Conservation (phyloP, 2,329 filamentous ascomycete genomes). For the Exophiala sp. region DNA sequence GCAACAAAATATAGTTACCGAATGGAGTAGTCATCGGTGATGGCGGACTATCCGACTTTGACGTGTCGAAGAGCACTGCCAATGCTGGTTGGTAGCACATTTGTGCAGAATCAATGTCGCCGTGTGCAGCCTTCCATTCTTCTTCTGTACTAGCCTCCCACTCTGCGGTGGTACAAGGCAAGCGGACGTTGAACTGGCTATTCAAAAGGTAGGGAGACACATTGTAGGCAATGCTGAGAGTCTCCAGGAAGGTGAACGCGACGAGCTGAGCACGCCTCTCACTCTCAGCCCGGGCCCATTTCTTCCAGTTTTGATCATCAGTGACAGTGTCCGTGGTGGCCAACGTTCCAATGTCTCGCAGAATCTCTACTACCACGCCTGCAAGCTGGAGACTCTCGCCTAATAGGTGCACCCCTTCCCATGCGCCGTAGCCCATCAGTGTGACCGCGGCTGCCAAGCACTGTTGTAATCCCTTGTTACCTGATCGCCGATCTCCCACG, state of each 20-base stretch:
- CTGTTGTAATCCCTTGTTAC: neutral
- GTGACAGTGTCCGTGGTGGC: neutral
- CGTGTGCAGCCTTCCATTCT: neutral
- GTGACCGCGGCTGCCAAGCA: neutral
- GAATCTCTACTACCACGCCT: neutral
- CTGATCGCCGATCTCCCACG: neutral
- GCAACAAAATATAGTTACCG: slow-evolving; percentile 1
- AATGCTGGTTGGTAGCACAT: neutral
- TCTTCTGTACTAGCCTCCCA: neutral
- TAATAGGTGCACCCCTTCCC: neutral
- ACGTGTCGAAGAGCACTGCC: neutral
- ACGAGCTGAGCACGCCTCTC: neutral
- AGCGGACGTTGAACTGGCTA: neutral
- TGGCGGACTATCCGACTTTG: neutral
- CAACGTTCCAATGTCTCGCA: neutral
- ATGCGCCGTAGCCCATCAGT: slow-evolving; percentile 1
- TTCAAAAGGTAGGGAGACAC: neutral
- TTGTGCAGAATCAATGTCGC: neutral
- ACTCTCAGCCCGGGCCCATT: neutral
- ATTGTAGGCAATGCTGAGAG: slow-evolving; percentile 1
- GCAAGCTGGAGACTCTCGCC: neutral
- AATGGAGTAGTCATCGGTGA: neutral
- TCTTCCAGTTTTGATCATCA: neutral
- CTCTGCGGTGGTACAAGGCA: neutral
- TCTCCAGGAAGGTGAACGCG: neutral